Evolutionary conservation across 208 protist genomes (phyloP), one percentile per base, ranked within the genome.

Genomic region (Trypanosomatidae sp.): DNA sequence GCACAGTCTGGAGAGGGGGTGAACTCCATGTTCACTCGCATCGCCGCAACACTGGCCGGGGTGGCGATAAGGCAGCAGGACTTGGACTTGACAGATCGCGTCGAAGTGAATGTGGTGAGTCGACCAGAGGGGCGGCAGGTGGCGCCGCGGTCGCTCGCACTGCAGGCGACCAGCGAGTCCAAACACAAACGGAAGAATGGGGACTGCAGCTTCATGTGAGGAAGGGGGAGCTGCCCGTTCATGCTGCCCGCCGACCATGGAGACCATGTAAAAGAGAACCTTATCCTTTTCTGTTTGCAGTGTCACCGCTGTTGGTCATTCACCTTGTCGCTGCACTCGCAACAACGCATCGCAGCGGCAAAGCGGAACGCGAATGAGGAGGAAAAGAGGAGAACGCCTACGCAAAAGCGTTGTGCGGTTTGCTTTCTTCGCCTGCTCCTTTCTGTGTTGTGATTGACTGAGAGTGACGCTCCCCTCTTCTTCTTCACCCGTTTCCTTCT

Each of bases 1-100:
- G 96, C 98, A 5, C 93, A 95, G 69, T 97, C 95, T 2, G 96
- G 97, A 30, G 97, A 98, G 60, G 88, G 91, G 19, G 82, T 99
- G 33, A 88, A 92, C 62, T 49, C 82, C 2, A 80, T 93, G 60
- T 98, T 98, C 74, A 89, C 79, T 44, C 69, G 78, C 22, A 82
- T 98, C 30, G 96, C 96, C 17, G 92, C 95, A 10, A 85, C 92
- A n/a, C 83, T 99, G 12, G 70, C 84, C 7, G 94, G 93, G 28
- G 74, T 97, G 17, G 66, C 74, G 22, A 72, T 99, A 39, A 83
- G 86, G 25, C 75, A 89, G 66, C 55, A 85, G 65, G 93, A 98
- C 55, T 41, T 98, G 8, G 91, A 93, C 53, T 60, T 90, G 62
- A 68, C 66, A 56, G 74, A 96, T 49, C 83, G 73, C 19, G 78